Percentiles rank a stretch among this genome's conserved stretches.
Conservation (phyloP, 495 filamentous ascomycete species). For the Podospora didyma region DNA sequence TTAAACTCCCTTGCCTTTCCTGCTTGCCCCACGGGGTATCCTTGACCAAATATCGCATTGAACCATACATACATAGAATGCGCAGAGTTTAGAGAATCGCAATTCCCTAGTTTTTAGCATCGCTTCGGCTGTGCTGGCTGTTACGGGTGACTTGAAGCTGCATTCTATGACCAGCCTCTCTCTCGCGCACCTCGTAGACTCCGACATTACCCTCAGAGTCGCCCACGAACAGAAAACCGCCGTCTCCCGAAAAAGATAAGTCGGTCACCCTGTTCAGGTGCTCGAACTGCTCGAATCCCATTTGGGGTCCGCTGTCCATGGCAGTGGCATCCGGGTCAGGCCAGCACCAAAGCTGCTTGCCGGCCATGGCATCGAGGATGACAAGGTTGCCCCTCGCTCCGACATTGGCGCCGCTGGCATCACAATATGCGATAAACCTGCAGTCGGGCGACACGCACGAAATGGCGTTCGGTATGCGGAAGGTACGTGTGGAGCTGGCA, state of each 20-base stretch:
- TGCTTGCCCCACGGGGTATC: too few species aligned
- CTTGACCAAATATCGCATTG: too few species aligned
- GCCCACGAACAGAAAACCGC: slow-evolving; percentile 30
- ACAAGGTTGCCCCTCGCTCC: slow-evolving; percentile 28
- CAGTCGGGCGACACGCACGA: slow-evolving; percentile 33
- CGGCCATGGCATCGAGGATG: slow-evolving; percentile 30
- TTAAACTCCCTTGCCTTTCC: too few species aligned
- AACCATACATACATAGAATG: too few species aligned
- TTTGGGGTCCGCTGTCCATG: slow-evolving; percentile 9
- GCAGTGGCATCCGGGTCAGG: slow-evolving; percentile 27
- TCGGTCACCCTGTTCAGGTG: slow-evolving; percentile 26
- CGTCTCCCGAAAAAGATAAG: slow-evolving; percentile 29
- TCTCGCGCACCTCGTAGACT: slow-evolving; percentile 29
- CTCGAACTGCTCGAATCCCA: slow-evolving; percentile 23
- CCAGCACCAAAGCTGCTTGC: slow-evolving; percentile 31
- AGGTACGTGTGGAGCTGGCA: slow-evolving; percentile 27
- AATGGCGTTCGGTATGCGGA: slow-evolving; percentile 30
- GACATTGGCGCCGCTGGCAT: slow-evolving; percentile 21
- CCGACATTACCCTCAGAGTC: slow-evolving; percentile 23
- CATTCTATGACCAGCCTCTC: neutral
- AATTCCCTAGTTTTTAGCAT: too few species aligned
- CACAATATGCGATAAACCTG: slow-evolving; percentile 31
- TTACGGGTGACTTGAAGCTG: too few species aligned
- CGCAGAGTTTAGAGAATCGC: too few species aligned
- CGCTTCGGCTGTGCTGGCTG: too few species aligned